phyloP scores from a whole-genome alignment of 2,329 filamentous ascomycete species.

The Fusarium duplospermum region DNA sequence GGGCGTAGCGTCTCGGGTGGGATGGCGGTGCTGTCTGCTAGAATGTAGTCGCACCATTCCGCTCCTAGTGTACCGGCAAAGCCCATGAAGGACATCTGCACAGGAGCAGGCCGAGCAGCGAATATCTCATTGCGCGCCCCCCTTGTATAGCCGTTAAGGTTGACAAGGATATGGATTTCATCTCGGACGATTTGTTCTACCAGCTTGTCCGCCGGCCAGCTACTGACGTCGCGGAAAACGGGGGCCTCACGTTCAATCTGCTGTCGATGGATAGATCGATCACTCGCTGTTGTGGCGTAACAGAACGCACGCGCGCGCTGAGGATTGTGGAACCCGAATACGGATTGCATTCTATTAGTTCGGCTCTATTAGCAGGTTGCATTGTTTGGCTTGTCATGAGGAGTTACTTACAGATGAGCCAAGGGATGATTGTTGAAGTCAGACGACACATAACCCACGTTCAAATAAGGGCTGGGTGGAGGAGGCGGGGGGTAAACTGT shows the following conservation, averaged over 20 bases:
- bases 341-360: slow-evolving; percentile 84
- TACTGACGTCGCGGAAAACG: slow-evolving; percentile 88
- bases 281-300: slow-evolving; percentile 93
- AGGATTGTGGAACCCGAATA: slow-evolving; percentile 89
- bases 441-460: slow-evolving; percentile 95
- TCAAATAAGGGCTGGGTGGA: slow-evolving; percentile 85
- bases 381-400: not conserved
- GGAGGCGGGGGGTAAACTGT: slow-evolving; percentile 86
- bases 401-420: slow-evolving; percentile 77
- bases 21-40: slow-evolving; percentile 89
- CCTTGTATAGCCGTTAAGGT: slow-evolving; percentile 97
- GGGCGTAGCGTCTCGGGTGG: slow-evolving; percentile 84
- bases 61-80: slow-evolving; percentile 96
- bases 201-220: slow-evolving; percentile 85
- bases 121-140: slow-evolving; percentile 98
- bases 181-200: slow-evolving; percentile 89
- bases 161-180: slow-evolving; percentile 93
- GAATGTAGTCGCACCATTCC: slow-evolving; percentile 98
- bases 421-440: slow-evolving; percentile 99
- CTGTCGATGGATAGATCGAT: slow-evolving; percentile 86
- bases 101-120: slow-evolving; percentile 90
- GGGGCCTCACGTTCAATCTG: slow-evolving; percentile 95
- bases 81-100: slow-evolving; percentile 99
- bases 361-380: slow-evolving; percentile 11
- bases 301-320: slow-evolving; percentile 85